phyloP scores from a whole-genome alignment of 116 monocot species.

The Posidonia oceanica region DNA sequence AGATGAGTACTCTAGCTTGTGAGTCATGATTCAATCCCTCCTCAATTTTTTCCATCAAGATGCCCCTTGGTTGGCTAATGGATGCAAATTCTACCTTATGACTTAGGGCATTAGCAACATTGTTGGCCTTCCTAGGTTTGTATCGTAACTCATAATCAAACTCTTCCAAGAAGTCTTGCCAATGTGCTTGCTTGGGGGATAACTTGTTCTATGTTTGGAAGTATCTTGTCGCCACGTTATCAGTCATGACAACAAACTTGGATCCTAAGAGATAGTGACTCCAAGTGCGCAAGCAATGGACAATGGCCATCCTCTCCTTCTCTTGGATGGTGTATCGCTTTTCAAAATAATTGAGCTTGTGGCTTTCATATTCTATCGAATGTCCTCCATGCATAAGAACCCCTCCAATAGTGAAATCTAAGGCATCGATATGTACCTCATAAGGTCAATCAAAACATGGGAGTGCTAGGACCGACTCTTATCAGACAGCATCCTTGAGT shows the following conservation, averaged over 20 bases:
- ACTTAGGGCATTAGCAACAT: constrained; percentile 1
- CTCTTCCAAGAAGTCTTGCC: background rate
- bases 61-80: background rate
- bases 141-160: background rate
- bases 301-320: background rate
- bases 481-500: background rate
- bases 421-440: background rate
- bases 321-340: constrained; percentile 5
- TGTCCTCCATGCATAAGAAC: constrained; percentile 1
- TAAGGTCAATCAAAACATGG: background rate
- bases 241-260: background rate
- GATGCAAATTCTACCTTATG: background rate
- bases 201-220: background rate
- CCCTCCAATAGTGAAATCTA: background rate
- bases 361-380: background rate
- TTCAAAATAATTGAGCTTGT: background rate
- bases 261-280: background rate
- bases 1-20: no score
- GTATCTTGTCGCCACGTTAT: constrained; percentile 4
- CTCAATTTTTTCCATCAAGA: no score
- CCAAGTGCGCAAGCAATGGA: background rate
- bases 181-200: background rate
- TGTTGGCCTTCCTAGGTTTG: background rate
- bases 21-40: no score
- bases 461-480: background rate